Evolutionary conservation across 2,329 filamentous ascomycete species (phyloP).

Genomic region (Botrytis medusae): DNA sequence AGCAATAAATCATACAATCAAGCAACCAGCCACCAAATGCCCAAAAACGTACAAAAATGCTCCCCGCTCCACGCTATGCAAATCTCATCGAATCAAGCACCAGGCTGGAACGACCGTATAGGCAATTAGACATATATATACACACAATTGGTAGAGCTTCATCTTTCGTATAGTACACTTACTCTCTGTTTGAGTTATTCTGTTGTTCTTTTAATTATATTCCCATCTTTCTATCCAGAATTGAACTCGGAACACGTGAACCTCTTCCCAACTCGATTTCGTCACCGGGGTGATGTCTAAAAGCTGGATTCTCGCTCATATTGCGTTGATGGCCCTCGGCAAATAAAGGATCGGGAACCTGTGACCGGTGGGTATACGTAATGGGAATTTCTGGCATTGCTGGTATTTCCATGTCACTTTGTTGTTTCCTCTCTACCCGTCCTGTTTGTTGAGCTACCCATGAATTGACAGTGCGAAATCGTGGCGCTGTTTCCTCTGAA

Average conservation of each 20-base stretch:
- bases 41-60: slow-evolving; percentile 1
- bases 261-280: slow-evolving; percentile 35
- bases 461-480: slow-evolving; percentile 58
- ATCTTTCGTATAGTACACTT: background rate
- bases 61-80: slow-evolving; percentile 18
- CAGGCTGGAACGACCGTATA: slow-evolving; percentile 20
- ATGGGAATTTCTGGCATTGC: slow-evolving; percentile 35
- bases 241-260: slow-evolving; percentile 36
- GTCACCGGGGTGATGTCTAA: slow-evolving; percentile 38
- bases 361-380: slow-evolving; percentile 3
- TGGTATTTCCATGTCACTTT: slow-evolving; percentile 40
- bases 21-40: slow-evolving; percentile 2
- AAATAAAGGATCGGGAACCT: slow-evolving; percentile 24
- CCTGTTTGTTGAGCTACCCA: slow-evolving; percentile 66
- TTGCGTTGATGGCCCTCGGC: slow-evolving; percentile 33
- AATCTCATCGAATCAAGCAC: slow-evolving; percentile 22
- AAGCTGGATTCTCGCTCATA: slow-evolving; percentile 36
- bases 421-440: slow-evolving; percentile 50
- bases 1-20: background rate
- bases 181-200: slow-evolving; percentile 1
- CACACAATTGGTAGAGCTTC: background rate
- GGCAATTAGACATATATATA: slow-evolving; percentile 6
- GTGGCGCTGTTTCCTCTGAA: slow-evolving; percentile 44
- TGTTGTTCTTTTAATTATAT: slow-evolving; percentile 24
- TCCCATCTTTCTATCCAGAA: slow-evolving; percentile 37